Percentiles rank a stretch among this genome's conserved stretches.
phyloP scores from a whole-genome alignment of 768 basidiomycete genomes.

The Austroboletus eburneus region DNA sequence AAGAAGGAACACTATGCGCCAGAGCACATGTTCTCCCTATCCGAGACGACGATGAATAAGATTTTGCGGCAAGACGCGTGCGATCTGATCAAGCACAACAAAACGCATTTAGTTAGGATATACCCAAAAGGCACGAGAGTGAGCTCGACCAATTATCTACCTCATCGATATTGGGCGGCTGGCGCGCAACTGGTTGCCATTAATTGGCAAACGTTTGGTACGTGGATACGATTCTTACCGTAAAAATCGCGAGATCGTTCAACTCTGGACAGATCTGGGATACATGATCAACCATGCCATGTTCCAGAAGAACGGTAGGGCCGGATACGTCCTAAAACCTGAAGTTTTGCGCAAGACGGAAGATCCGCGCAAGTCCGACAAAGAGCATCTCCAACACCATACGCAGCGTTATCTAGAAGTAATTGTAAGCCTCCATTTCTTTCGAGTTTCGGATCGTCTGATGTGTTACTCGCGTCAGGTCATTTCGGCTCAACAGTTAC shows the following conservation, averaged over 20 bases:
- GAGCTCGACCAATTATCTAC: constrained; percentile 82
- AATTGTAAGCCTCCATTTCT: constrained; percentile 40
- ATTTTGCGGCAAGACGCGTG: constrained; percentile 62
- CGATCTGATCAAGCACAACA: constrained; percentile 83
- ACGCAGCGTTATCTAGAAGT: constrained; percentile 63
- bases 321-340: constrained; percentile 90
- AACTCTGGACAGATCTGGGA: constrained; percentile 62
- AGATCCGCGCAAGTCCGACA: constrained; percentile 47
- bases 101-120: constrained; percentile 74
- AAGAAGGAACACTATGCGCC: constrained; percentile 81
- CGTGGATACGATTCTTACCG: no score
- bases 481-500: constrained; percentile 90
- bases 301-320: constrained; percentile 88
- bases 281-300: constrained; percentile 93
- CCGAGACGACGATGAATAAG: constrained; percentile 76
- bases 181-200: constrained; percentile 90
- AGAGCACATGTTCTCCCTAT: constrained; percentile 90
- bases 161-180: constrained; percentile 84
- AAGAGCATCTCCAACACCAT: constrained; percentile 49
- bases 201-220: constrained; percentile 97
- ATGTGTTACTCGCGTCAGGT: constrained; percentile 32
- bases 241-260: no score
- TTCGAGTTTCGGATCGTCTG: not conserved
- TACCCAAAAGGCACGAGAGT: constrained; percentile 85
- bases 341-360: constrained; percentile 62